phyloP scores from a whole-genome alignment of 2,329 filamentous ascomycete species.

The Exophiala sideris region DNA sequence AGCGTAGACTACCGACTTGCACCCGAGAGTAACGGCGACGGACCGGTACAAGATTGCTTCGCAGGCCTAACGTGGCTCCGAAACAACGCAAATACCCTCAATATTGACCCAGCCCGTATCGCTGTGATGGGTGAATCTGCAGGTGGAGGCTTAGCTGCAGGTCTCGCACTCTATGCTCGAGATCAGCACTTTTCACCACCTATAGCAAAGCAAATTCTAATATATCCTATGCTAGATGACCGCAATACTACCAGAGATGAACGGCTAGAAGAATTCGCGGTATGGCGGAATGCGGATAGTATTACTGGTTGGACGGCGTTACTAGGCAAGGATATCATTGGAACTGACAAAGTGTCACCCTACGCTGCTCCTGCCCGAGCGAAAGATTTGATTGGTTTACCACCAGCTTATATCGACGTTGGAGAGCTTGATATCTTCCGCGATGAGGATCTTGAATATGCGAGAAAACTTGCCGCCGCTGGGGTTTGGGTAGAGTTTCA shows the following conservation, averaged over 20 bases:
- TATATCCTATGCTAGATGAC: conserved; percentile 51
- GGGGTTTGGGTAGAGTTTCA: conserved; percentile 45
- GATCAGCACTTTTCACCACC: conserved; percentile 33
- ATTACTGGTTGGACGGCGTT: conserved; percentile 42
- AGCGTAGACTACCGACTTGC: conserved; percentile 31
- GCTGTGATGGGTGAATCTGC: conserved; percentile 44
- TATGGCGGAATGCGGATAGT: conserved; percentile 41
- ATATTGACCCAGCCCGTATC: conserved; percentile 41
- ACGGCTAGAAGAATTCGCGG: conserved; percentile 34
- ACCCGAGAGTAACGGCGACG: conserved; percentile 29
- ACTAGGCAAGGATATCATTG: conserved; percentile 28
- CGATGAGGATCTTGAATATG: conserved; percentile 41
- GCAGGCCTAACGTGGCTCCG: conserved; percentile 38
- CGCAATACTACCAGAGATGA: conserved; percentile 32
- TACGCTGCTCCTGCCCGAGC: conserved; percentile 41
- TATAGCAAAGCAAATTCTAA: conserved; percentile 42
- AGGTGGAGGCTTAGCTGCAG: conserved; percentile 43
- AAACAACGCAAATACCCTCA: conserved; percentile 38
- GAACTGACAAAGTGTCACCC: conserved; percentile 31
- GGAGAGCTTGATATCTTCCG: conserved; percentile 46
- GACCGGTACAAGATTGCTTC: conserved; percentile 31
- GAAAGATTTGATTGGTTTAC: conserved; percentile 34
- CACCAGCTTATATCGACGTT: conserved; percentile 45
- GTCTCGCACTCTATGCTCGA: conserved; percentile 38
- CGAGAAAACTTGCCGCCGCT: conserved; percentile 39